A percentile compares a stretch with the other conserved stretches of the same genome.
phyloP scores from a whole-genome alignment of 441 rosid genomes.

The Eruca vesicaria region DNA sequence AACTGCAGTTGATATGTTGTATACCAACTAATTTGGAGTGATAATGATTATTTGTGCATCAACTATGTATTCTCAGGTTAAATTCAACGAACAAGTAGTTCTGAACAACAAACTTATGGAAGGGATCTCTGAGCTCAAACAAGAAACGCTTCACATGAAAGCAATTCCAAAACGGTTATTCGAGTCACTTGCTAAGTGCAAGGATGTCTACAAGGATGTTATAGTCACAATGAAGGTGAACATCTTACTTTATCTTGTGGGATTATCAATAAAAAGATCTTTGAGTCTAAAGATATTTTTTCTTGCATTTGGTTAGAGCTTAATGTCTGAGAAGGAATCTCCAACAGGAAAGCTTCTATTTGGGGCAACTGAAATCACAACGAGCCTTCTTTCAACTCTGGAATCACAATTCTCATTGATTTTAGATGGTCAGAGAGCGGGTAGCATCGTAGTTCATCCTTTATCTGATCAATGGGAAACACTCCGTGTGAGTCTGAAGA shows the following conservation, averaged over 20 bases:
- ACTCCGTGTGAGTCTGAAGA: conserved; percentile 48
- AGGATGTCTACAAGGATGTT: conserved; percentile 49
- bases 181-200: conserved; percentile 52
- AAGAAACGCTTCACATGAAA: conserved; percentile 40
- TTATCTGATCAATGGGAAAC: conserved; percentile 43
- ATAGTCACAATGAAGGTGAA: conserved; percentile 59
- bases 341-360: conserved; percentile 52
- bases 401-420: conserved; percentile 49
- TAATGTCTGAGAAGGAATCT: conserved; percentile 46
- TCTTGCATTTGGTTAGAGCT: conserved; percentile 41
- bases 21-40: background rate
- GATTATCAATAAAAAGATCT: background rate
- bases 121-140: conserved; percentile 66
- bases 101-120: conserved; percentile 50
- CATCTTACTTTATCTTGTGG: conserved; percentile 11
- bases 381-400: conserved; percentile 56
- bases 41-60: background rate
- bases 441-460: conserved; percentile 28
- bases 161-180: conserved; percentile 55
- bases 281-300: conserved; percentile 1
- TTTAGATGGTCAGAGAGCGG: conserved; percentile 35
- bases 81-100: conserved; percentile 51
- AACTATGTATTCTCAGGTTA: conserved; percentile 44
- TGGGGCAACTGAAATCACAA: conserved; percentile 52
- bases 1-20: background rate